These are phyloP conservation scores for Pseudofabraea citricarpa DNA, from an alignment of 2,329 filamentous ascomycete species.

Conservation along the genomic window DNA sequence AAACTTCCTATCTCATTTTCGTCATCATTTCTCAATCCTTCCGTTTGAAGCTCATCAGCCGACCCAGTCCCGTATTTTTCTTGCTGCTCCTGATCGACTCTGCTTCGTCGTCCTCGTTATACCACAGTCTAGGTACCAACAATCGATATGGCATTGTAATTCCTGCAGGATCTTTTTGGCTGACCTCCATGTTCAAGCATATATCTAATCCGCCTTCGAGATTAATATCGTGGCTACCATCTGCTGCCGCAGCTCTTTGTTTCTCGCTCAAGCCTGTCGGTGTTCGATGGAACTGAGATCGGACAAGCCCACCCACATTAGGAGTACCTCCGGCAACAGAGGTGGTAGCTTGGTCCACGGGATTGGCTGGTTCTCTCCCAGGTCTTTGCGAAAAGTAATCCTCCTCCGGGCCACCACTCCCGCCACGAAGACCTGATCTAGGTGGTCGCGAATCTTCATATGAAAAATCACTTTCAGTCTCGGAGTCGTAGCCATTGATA, in stretches of 20 bases:
- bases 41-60: not conserved
- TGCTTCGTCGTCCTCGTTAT: constrained; percentile 27
- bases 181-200: constrained; percentile 84
- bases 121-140: constrained; percentile 73
- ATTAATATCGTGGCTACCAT: constrained; percentile 56
- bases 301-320: constrained; percentile 8
- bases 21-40: not conserved
- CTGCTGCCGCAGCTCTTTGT: constrained; percentile 48
- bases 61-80: not conserved
- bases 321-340: constrained; percentile 17
- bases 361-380: constrained; percentile 6
- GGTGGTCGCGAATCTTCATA: not conserved
- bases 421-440: constrained; percentile 26
- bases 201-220: constrained; percentile 83
- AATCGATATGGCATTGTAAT: constrained; percentile 85
- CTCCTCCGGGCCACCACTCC: constrained; percentile 43
- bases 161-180: constrained; percentile 77
- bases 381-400: constrained; percentile 39
- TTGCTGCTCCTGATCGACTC: not conserved
- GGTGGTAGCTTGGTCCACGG: constrained; percentile 14
- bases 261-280: constrained; percentile 65
- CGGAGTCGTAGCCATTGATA: constrained; percentile 50
- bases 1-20: not conserved
- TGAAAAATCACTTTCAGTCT: constrained; percentile 33
- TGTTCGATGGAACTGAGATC: constrained; percentile 54